phyloP scores from a whole-genome alignment of 2,329 filamentous ascomycete species.

The Trichoderma arundinaceum region DNA sequence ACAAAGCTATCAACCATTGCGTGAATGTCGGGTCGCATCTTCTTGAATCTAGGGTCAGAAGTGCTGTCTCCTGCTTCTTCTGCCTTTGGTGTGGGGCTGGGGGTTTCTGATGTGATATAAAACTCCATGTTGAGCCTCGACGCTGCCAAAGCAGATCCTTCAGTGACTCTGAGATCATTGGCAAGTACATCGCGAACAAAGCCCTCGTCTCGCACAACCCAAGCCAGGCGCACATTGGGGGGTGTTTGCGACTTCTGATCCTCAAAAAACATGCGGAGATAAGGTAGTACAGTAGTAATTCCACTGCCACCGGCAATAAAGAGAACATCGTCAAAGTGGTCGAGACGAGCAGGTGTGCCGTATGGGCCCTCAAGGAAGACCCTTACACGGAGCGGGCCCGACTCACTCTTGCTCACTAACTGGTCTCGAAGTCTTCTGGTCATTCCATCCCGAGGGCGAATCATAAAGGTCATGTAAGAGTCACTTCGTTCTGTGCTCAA shows the following conservation, averaged over 20 bases:
- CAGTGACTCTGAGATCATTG: slow-evolving; percentile 37
- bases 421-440: slow-evolving; percentile 42
- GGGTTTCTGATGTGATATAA: slow-evolving; percentile 38
- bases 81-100: slow-evolving; percentile 9
- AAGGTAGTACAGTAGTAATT: slow-evolving; percentile 45
- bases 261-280: slow-evolving; percentile 39
- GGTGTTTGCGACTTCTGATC: slow-evolving; percentile 24
- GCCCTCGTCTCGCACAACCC: slow-evolving; percentile 43
- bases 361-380: slow-evolving; percentile 48
- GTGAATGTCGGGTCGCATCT: slow-evolving; percentile 40
- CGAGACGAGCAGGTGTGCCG: slow-evolving; percentile 42
- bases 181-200: slow-evolving; percentile 41
- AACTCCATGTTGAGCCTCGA: slow-evolving; percentile 39
- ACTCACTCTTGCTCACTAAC: slow-evolving; percentile 33
- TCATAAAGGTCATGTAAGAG: slow-evolving; percentile 44
- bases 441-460: slow-evolving; percentile 47
- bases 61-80: slow-evolving; percentile 17
- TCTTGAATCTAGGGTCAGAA: slow-evolving; percentile 28
- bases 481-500: slow-evolving; percentile 7
- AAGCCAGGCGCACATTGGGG: slow-evolving; percentile 41
- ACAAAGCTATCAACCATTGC: slow-evolving; percentile 41
- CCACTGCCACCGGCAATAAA: slow-evolving; percentile 49
- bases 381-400: slow-evolving; percentile 35
- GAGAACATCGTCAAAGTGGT: slow-evolving; percentile 42
- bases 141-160: slow-evolving; percentile 30